A percentile compares a stretch with the other conserved stretches of the same genome.
These are phyloP conservation scores for Amyloporia xantha DNA, from an alignment of 768 basidiomycete genomes.

Conservation along the genomic window DNA sequence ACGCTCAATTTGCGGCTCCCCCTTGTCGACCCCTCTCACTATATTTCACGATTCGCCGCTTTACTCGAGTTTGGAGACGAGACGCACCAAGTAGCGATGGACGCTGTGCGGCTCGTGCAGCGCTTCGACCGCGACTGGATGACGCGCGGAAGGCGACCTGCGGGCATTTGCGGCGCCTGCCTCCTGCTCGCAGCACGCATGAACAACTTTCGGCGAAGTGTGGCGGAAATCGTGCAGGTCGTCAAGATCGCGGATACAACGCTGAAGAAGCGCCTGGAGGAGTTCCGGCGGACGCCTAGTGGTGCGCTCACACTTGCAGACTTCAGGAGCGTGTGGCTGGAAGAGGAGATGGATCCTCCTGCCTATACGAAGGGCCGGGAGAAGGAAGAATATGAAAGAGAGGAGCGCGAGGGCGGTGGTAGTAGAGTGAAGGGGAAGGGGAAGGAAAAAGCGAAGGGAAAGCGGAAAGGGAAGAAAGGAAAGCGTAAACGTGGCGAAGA, in stretches of 20 bases:
- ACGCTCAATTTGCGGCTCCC: conserved; percentile 80
- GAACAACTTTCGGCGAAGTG: conserved; percentile 92
- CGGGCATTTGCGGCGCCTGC: conserved; percentile 96
- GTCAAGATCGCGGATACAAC: conserved; percentile 99
- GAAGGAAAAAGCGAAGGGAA: conserved; percentile 26
- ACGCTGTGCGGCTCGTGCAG: conserved; percentile 89
- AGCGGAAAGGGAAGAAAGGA: conserved; percentile 29
- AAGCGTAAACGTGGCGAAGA: conserved; percentile 36
- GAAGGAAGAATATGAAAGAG: conserved; percentile 52
- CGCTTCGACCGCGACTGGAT: conserved; percentile 98
- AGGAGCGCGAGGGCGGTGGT: conserved; percentile 23
- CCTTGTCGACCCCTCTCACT: conserved; percentile 92
- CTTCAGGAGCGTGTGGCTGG: conserved; percentile 85
- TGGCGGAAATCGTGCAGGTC: conserved; percentile 96
- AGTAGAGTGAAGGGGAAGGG: conserved; percentile 22
- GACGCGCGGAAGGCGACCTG: conserved; percentile 88
- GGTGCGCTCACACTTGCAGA: conserved; percentile 82
- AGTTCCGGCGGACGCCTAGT: conserved; percentile 88
- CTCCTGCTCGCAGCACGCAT: conserved; percentile 93
- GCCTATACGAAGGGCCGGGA: conserved; percentile 77
- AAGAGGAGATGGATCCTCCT: conserved; percentile 88
- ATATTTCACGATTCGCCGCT: conserved; percentile 91
- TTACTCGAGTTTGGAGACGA: conserved; percentile 96
- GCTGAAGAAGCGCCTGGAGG: conserved; percentile 85
- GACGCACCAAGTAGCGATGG: conserved; percentile 84